Conservation (phyloP, 1,284 basidiomycete genomes). For the Cutaneotrichosporon sp. region DNA sequence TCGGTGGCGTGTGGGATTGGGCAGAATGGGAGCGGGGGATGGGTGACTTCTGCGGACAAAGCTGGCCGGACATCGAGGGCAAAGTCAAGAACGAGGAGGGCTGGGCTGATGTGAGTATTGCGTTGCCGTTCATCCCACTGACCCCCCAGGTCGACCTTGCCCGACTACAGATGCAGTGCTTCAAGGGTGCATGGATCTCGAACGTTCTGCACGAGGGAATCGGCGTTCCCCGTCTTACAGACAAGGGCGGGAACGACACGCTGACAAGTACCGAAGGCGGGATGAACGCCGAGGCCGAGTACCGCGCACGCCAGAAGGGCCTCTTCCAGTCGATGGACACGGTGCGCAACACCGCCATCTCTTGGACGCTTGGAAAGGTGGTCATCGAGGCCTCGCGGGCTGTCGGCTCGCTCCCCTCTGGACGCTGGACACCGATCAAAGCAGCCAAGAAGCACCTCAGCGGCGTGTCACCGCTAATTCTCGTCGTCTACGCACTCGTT, state of each 20-base stretch:
- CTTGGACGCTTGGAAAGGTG: conserved; percentile 98
- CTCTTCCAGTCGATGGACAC: conserved; percentile 87
- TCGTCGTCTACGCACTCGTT: background rate
- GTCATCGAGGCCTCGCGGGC: conserved; percentile 89
- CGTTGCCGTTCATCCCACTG: too few relatives aligned
- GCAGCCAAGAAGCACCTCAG: background rate
- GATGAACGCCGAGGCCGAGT: conserved; percentile 59
- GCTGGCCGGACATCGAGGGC: conserved; percentile 70
- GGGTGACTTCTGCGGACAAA: conserved; percentile 71
- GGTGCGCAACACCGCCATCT: conserved; percentile 87
- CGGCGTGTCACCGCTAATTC: background rate
- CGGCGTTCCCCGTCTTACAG: conserved; percentile 85
- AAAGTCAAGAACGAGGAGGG: conserved; percentile 62
- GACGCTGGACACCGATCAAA: background rate
- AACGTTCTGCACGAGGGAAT: conserved; percentile 96
- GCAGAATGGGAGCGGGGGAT: conserved; percentile 93
- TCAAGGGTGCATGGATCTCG: conserved; percentile 98
- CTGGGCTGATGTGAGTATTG: conserved; percentile 52
- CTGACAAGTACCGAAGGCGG: conserved; percentile 53
- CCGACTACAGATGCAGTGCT: conserved; percentile 93
- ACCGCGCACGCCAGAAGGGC: conserved; percentile 73
- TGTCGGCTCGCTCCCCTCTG: conserved; percentile 16
- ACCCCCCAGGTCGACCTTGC: conserved; percentile 62
- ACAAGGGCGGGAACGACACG: conserved; percentile 62
- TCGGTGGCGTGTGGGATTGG: conserved; percentile 93